These are phyloP conservation scores for Colletotrichum euphorbiae DNA, from an alignment of 2,329 filamentous ascomycete genomes.

Conservation along the genomic window DNA sequence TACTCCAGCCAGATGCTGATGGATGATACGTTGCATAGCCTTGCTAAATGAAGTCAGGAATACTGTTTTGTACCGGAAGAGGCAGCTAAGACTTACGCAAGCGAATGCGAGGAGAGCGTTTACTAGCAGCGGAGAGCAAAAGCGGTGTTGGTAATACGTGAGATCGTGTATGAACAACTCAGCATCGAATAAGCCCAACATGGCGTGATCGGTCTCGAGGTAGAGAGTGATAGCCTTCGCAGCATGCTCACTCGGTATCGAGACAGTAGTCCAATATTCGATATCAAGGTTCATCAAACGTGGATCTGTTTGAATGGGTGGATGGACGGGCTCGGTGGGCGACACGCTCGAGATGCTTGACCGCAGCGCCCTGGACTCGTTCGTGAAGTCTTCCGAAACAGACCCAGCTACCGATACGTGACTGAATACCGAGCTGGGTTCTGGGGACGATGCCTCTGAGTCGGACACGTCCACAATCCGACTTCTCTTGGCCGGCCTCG, in stretches of 20 bases:
- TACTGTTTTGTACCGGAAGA: neutral
- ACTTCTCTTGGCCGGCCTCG: slow-evolving; percentile 25
- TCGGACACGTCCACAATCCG: slow-evolving; percentile 14
- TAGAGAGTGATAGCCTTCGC: slow-evolving; percentile 50
- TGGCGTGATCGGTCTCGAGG: slow-evolving; percentile 52
- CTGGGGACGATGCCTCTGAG: neutral
- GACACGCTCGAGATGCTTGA: slow-evolving; percentile 37
- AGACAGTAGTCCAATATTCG: slow-evolving; percentile 50
- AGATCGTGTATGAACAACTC: slow-evolving; percentile 50
- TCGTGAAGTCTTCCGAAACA: neutral
- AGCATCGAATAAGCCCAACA: slow-evolving; percentile 52
- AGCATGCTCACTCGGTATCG: slow-evolving; percentile 46
- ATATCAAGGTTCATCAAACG: slow-evolving; percentile 47
- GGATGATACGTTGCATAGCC: slow-evolving; percentile 26
- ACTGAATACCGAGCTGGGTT: neutral
- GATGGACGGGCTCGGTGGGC: slow-evolving; percentile 41
- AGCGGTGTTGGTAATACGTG: slow-evolving; percentile 41
- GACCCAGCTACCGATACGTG: neutral
- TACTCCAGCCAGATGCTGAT: slow-evolving; percentile 31
- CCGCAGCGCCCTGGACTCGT: neutral
- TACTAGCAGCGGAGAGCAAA: slow-evolving; percentile 52
- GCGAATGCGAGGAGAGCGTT: slow-evolving; percentile 50
- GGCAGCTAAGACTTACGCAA: slow-evolving; percentile 45
- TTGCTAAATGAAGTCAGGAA: slow-evolving; percentile 22
- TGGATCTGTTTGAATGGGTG: slow-evolving; percentile 41